Evolutionary conservation across 768 basidiomycete genomes (phyloP), one percentile per base, ranked within the genome.

Genomic region (Kwoniella dendrophila): DNA sequence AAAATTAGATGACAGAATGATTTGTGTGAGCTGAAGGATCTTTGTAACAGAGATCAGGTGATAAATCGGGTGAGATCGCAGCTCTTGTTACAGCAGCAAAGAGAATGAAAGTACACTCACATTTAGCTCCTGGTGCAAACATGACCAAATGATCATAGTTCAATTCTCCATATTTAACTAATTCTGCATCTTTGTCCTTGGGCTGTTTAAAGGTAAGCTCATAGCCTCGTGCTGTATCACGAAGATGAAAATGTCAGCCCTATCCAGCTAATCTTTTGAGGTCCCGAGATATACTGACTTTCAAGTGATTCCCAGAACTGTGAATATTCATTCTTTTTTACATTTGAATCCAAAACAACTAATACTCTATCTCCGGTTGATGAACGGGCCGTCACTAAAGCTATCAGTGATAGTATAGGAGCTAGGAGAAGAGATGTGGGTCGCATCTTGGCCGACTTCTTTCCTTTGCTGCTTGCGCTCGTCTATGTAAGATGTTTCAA

Each of bases 81-180:
- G n/a, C n/a, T n/a, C n/a, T n/a, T n/a, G n/a, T n/a, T 44, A 24
- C 7, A n/a, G 20, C n/a, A 24, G 22, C 38, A 14, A 40, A 40
- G 20, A 10, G 20, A 16, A 22, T 44, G 20, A 24, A 3, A 44
- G 43, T 24, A 5, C 22, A 59, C 86, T 74, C 73, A 95, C 95
- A 82, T 83, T 96, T 96, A 44, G 88, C 83, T 62, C 90, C 86
- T 11, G 93, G 88, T 1, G 92, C 85, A 63, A 96, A 88, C 66
- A 97, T 77, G 66, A 97, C 85, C 79, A 96, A 85, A 75, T 97
- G 92, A 48, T 87, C 85, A 80, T 91, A 96, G 48, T 84, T 82
- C 38, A 88, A 85, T 22, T 88, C 83, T 69, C 86, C 90, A 76
- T 88, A 86, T 71, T 87, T 82, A 24, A 88, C 81, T 40, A 92